A percentile compares a stretch with the other conserved stretches of the same genome.
Evolutionary conservation across 495 filamentous ascomycete species (phyloP).

Genomic region (Wilcoxina mikolae): DNA sequence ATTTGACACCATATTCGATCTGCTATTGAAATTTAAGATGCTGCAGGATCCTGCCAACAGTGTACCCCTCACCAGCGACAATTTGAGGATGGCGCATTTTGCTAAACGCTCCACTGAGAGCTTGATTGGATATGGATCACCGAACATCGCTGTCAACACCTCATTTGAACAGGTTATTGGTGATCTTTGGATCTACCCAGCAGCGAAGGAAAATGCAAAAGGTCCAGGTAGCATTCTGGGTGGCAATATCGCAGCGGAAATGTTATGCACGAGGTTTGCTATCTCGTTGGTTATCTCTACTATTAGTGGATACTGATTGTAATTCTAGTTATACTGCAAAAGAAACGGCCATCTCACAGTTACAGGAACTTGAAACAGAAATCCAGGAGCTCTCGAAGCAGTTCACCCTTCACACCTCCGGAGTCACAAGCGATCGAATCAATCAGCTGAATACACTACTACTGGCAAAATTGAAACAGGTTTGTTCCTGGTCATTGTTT

Average conservation of each 20-base stretch:
- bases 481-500: not conserved
- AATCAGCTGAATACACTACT: conserved; percentile 13
- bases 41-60: not conserved
- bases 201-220: not conserved
- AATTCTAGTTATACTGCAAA: conserved; percentile 11
- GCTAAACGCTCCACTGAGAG: conserved; percentile 19
- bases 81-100: conserved; percentile 19
- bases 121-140: conserved; percentile 18
- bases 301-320: not conserved
- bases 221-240: not conserved
- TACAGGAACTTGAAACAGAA: conserved; percentile 25
- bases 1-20: not conserved
- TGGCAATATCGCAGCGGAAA: conserved; percentile 1
- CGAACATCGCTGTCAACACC: conserved; percentile 1
- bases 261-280: conserved; percentile 1
- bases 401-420: conserved; percentile 18
- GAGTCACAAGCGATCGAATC: conserved; percentile 24
- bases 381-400: conserved; percentile 25
- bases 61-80: not conserved
- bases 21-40: conserved; percentile 5
- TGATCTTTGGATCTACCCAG: conserved; percentile 16
- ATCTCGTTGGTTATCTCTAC: not conserved
- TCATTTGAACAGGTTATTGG: conserved; percentile 20
- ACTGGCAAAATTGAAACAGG: conserved; percentile 15
- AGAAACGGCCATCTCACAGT: conserved; percentile 21